These are phyloP conservation scores for Pulicaria dysenterica DNA, from an alignment of 129 eudicot species.

Conservation along the genomic window DNA sequence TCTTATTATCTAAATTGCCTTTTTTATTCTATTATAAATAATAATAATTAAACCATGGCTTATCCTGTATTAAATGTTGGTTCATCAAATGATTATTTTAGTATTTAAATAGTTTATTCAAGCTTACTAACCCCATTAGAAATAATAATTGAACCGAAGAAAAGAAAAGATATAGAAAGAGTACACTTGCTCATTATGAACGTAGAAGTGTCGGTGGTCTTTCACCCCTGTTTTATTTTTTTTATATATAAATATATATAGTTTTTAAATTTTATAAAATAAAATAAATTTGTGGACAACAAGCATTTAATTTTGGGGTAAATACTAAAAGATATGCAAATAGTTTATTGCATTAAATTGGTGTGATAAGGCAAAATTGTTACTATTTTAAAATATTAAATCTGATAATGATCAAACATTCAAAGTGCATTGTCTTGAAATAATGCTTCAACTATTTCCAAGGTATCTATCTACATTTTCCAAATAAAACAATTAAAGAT, in stretches of 20 bases:
- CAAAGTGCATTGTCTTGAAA: not conserved
- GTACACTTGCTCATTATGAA: conserved; percentile 1
- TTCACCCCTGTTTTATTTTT: not conserved
- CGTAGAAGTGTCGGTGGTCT: conserved; percentile 35
- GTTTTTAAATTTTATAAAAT: no score
- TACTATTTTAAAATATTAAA: not conserved
- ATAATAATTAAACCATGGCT: no score
- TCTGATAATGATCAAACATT: not conserved
- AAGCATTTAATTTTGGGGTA: no score
- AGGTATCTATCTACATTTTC: not conserved
- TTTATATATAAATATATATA: no score
- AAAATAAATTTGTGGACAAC: no score
- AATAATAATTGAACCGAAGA: not conserved
- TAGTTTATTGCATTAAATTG: no score
- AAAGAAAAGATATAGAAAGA: not conserved
- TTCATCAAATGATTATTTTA: not conserved
- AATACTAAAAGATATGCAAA: no score
- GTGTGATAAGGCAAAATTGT: no score
- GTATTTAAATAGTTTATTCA: not conserved
- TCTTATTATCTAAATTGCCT: no score
- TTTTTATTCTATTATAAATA: no score
- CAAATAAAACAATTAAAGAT: not conserved
- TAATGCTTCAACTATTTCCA: conserved; percentile 8
- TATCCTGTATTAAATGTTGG: no score
- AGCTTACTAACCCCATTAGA: conserved; percentile 1